Conservation (phyloP, 441 rosid genomes). For the Erodium texanum region DNA sequence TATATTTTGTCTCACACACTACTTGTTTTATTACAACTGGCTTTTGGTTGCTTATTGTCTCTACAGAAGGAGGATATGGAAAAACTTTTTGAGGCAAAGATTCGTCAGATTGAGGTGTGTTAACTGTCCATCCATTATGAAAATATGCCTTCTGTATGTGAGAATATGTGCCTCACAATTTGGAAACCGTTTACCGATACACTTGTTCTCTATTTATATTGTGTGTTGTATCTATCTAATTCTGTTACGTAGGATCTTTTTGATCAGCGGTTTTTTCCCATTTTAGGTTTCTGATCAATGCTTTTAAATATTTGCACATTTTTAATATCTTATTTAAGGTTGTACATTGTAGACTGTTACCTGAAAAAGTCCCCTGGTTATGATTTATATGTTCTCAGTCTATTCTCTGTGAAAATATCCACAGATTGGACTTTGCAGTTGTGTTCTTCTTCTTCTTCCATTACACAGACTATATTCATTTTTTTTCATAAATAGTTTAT, state of each 20-base stretch:
- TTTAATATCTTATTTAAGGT: neutral
- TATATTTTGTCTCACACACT: constrained; percentile 10
- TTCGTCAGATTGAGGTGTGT: constrained; percentile 87
- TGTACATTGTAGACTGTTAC: neutral
- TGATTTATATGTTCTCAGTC: neutral
- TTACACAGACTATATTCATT: neutral
- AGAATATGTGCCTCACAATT: constrained; percentile 9
- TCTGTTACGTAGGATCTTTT: neutral
- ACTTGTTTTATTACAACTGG: neutral
- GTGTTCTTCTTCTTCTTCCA: neutral
- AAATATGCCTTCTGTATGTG: neutral
- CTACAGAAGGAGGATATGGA: constrained; percentile 72
- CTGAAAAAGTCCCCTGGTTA: neutral
- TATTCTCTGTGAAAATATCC: neutral
- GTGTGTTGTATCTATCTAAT: neutral
- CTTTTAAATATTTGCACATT: neutral
- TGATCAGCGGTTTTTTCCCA: neutral
- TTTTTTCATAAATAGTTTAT: neutral
- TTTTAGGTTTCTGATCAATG: neutral
- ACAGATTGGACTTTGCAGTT: neutral
- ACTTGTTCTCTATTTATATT: neutral
- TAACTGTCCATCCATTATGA: constrained; percentile 3
- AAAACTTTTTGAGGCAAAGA: constrained; percentile 77
- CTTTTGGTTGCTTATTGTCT: neutral
- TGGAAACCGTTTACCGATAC: neutral